phyloP scores from a whole-genome alignment of 768 basidiomycete species.

The Auriscalpium orientale region DNA sequence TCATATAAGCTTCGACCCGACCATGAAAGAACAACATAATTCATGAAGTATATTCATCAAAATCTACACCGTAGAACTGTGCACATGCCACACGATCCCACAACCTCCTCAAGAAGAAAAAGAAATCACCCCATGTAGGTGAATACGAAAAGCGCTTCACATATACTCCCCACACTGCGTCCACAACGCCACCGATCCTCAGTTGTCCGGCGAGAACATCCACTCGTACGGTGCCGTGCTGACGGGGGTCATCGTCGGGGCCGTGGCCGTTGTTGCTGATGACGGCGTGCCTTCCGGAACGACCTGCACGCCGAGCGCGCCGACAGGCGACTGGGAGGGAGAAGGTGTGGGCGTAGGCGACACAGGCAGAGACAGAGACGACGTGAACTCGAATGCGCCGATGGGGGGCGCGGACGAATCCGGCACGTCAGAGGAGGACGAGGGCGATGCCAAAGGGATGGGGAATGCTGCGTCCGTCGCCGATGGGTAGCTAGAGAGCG shows the following conservation, averaged over 20 bases:
- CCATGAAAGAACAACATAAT: too few relatives aligned
- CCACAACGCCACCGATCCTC: too few relatives aligned
- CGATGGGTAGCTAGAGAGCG: background rate
- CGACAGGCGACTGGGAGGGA: background rate
- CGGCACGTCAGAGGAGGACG: background rate
- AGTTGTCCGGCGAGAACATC: constrained; percentile 10
- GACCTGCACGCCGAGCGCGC: constrained; percentile 5
- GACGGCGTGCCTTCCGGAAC: constrained; percentile 1
- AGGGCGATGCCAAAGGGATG: background rate
- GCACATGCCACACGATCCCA: too few relatives aligned
- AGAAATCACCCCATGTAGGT: too few relatives aligned
- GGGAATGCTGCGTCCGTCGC: background rate
- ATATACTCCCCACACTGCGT: too few relatives aligned
- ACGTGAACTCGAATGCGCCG: background rate
- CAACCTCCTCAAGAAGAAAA: too few relatives aligned
- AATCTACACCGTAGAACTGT: too few relatives aligned
- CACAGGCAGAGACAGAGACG: background rate
- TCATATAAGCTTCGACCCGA: too few relatives aligned
- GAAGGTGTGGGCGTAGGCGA: background rate
- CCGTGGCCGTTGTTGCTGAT: background rate
- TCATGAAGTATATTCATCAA: too few relatives aligned
- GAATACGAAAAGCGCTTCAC: too few relatives aligned
- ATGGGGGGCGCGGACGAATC: background rate
- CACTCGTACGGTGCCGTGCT: constrained; percentile 15
- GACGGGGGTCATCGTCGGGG: constrained; percentile 10